Conservation (phyloP, 2,329 filamentous ascomycete genomes). For the Neofusicoccum laricinum region DNA sequence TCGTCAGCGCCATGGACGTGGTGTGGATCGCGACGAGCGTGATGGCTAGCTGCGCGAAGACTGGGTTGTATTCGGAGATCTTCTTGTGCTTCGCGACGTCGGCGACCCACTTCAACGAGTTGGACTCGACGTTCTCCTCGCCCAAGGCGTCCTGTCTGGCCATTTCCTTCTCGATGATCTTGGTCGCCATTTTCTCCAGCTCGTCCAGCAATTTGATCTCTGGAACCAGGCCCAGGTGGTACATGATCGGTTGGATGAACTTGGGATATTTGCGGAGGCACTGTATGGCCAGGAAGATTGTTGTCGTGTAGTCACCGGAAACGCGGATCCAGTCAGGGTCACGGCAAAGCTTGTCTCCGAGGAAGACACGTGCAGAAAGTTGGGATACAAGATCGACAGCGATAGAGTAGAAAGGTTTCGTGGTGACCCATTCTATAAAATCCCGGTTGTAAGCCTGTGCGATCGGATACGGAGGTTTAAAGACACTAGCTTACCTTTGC, state of each 20-base stretch:
- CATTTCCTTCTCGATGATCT: neutral
- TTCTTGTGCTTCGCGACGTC: neutral
- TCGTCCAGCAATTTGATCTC: neutral
- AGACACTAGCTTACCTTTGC: too few species aligned
- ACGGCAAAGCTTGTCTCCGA: neutral
- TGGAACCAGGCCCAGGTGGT: neutral
- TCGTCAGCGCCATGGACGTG: neutral
- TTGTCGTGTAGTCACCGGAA: neutral
- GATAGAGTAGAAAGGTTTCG: neutral
- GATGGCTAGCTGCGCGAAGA: neutral
- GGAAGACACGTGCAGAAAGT: neutral
- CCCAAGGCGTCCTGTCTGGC: neutral
- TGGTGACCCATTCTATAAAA: neutral
- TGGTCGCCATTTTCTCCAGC: neutral
- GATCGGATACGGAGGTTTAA: too few species aligned
- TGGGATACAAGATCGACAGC: neutral
- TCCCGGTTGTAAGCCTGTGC: too few species aligned
- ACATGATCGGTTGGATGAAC: slow-evolving; percentile 27
- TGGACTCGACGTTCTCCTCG: neutral
- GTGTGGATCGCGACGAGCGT: slow-evolving; percentile 21
- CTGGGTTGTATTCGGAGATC: neutral
- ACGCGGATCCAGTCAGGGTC: neutral
- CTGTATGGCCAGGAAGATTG: slow-evolving; percentile 28
- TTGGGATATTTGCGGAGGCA: slow-evolving; percentile 33
- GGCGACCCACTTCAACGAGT: neutral